Conservation (phyloP, 176 grass and related monocot species). For the Musa troglodytarum region DNA sequence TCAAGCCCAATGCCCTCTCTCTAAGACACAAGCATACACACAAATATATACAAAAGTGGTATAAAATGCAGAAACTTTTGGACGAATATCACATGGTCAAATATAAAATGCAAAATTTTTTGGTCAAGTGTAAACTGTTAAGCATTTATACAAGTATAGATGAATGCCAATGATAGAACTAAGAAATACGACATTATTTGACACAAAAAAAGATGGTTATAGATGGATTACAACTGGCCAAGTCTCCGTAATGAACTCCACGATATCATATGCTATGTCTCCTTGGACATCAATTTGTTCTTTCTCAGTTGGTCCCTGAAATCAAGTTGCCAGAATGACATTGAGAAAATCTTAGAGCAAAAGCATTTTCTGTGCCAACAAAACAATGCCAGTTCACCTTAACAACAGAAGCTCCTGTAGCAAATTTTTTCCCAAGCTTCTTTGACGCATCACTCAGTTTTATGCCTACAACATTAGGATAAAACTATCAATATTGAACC, state of each 20-base stretch:
- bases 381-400: constrained; percentile 40
- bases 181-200: constrained; percentile 4
- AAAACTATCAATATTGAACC: constrained; percentile 14
- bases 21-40: no score
- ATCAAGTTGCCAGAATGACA: neutral
- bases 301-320: constrained; percentile 92
- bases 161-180: neutral
- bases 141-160: neutral
- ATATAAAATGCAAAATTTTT: no score
- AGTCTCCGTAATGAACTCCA: constrained; percentile 93
- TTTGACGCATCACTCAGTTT: constrained; percentile 96
- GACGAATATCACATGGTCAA: no score
- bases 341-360: constrained; percentile 6
- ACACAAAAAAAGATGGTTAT: constrained; percentile 12
- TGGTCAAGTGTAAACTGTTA: no score
- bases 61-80: no score
- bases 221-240: constrained; percentile 77
- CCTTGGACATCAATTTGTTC: constrained; percentile 99
- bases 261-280: constrained; percentile 94
- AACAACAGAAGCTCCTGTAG: constrained; percentile 96
- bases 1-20: neutral
- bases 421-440: constrained; percentile 98
- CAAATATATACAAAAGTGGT: no score
- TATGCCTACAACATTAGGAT: constrained; percentile 44
- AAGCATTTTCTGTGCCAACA: neutral